Evolutionary conservation across 176 grass and related monocot species (phyloP).

Genomic region (Luzula sylvatica): DNA sequence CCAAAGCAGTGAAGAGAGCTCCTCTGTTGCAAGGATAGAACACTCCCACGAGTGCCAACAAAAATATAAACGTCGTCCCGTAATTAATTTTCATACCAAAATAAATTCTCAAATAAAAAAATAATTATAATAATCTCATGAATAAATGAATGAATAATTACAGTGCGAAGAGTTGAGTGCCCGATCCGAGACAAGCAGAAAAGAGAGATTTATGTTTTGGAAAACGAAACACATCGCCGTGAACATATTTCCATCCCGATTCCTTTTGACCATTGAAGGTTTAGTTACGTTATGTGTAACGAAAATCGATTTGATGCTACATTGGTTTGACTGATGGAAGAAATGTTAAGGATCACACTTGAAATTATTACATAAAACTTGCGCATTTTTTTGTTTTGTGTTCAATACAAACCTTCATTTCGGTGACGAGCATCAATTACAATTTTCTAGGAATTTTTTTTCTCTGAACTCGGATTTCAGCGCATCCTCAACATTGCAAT

Average conservation of each 20-base stretch:
- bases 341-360: background rate
- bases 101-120: background rate
- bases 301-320: background rate
- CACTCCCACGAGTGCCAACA: slow-evolving; percentile 87
- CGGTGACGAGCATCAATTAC: no score
- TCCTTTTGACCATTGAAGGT: slow-evolving; percentile 43
- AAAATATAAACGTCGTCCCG: slow-evolving; percentile 95
- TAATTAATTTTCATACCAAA: slow-evolving; percentile 4
- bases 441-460: no score
- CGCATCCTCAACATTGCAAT: no score
- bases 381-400: no score
- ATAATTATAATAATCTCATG: slow-evolving; percentile 2
- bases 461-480: no score
- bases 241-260: slow-evolving; percentile 71
- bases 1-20: slow-evolving; percentile 90
- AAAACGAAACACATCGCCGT: slow-evolving; percentile 65
- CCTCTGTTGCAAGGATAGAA: slow-evolving; percentile 98
- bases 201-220: slow-evolving; percentile 65
- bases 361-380: no score
- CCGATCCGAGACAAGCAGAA: slow-evolving; percentile 56
- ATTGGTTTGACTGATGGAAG: background rate
- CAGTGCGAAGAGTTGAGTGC: slow-evolving; percentile 77
- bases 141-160: slow-evolving; percentile 18
- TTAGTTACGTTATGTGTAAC: no score
- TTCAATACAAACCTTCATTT: no score